Conservation (phyloP, 352 stramenopile species). For the Phytophthora pistaciae region DNA sequence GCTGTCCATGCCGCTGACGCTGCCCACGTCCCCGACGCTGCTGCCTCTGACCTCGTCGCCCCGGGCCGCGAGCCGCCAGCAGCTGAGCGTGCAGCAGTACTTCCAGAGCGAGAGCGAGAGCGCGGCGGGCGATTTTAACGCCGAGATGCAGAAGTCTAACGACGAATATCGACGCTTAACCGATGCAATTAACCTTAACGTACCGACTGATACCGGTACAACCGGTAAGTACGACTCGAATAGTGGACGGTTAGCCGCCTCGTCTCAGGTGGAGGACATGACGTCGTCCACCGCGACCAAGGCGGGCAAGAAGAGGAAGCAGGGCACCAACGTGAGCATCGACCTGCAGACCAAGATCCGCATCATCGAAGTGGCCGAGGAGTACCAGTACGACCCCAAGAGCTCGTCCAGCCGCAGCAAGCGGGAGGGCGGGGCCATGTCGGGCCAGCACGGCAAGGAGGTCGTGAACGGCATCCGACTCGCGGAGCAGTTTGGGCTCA, state of each 20-base stretch:
- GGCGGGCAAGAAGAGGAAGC: conserved; percentile 65
- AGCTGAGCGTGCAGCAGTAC: conserved; percentile 49
- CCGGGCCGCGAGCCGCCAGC: conserved; percentile 19
- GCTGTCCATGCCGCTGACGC: conserved; percentile 42
- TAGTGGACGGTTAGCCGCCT: conserved; percentile 6
- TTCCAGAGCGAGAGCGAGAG: conserved; percentile 48
- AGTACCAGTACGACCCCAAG: conserved; percentile 86
- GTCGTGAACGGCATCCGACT: conserved; percentile 80
- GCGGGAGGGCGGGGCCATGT: conserved; percentile 24
- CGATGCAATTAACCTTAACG: conserved; percentile 40
- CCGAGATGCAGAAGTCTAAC: conserved; percentile 57
- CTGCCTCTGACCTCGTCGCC: conserved; percentile 52
- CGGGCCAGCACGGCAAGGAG: conserved; percentile 38
- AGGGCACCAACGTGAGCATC: conserved; percentile 72
- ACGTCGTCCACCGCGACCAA: conserved; percentile 17
- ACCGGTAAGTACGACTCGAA: conserved; percentile 7
- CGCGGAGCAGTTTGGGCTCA: conserved; percentile 78
- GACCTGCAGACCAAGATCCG: conserved; percentile 89
- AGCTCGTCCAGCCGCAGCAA: conserved; percentile 44
- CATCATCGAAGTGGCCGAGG: conserved; percentile 82
- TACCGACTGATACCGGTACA: conserved; percentile 15
- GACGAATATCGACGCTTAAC: conserved; percentile 57
- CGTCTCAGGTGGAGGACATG: conserved; percentile 19
- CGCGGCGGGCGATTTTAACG: conserved; percentile 42
- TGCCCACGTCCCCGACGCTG: conserved; percentile 57